These are phyloP conservation scores for Rhododendron kiyosumense DNA, from an alignment of 148 eudicot species.

Conservation along the genomic window DNA sequence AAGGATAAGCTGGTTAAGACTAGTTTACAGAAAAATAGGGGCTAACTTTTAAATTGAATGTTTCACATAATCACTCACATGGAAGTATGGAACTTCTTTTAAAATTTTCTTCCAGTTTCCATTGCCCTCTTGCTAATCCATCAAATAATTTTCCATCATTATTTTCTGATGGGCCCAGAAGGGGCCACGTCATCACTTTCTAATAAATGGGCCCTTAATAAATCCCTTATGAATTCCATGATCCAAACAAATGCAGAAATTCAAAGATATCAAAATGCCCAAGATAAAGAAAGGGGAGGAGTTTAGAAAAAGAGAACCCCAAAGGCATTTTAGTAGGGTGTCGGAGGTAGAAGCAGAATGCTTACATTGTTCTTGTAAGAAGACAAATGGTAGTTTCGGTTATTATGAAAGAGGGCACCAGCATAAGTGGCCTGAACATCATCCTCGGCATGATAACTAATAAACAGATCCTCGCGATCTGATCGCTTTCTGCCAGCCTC, in stretches of 20 bases:
- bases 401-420: conserved; percentile 84
- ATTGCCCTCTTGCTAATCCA: background rate
- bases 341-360: background rate
- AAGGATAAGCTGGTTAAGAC: background rate
- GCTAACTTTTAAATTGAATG: background rate
- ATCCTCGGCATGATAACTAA: conserved; percentile 92
- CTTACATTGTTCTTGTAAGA: conserved; percentile 71
- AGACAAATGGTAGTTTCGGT: conserved; percentile 74
- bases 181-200: background rate
- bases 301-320: background rate
- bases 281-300: background rate
- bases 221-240: background rate
- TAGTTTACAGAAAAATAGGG: background rate
- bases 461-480: conserved; percentile 72
- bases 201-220: background rate
- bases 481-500: conserved; percentile 90
- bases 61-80: background rate
- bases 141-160: background rate
- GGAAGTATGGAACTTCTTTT: background rate
- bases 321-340: background rate
- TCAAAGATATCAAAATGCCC: background rate
- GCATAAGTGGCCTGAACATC: conserved; percentile 98
- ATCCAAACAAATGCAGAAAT: background rate
- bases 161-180: background rate
- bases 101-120: background rate